Evolutionary conservation across 257 asterid species (phyloP), one percentile per base, ranked within the genome.

Genomic region (Ilex aquifolium): DNA sequence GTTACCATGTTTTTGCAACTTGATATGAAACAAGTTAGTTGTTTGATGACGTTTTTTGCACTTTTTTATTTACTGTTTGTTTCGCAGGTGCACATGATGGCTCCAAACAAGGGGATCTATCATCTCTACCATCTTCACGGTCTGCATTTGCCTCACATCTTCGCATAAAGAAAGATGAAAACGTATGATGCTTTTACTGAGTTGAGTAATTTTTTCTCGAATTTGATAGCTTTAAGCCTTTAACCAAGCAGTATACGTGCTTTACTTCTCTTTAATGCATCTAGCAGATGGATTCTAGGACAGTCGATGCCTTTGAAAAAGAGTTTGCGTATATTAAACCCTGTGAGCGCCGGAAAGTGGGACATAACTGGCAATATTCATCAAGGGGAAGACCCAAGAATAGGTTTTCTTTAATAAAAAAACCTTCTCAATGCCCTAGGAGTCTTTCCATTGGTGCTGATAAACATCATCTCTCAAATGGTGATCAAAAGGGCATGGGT

Each of bases 391-490:
- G 31, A 53, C 27, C 14, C 27, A 53, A 53, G 15, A 21, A 21
- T 53, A 27, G 30, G 27, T 53, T 21, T 2, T 53, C 57, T 8
- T 53, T 6, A 10, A 53, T 4, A 17, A 4, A 17, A 53, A 53
- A 10, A 53, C 57, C 57, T 53, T 53, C 76, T 66, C 76, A 59
- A 57, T 78, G 88, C 72, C 82, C 82, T 5, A 60, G 49, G 63
- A 69, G 16, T 68, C 78, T 79, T 72, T 69, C 83, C 8, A 61
- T 59, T 61, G 73, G 72, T 56, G 69, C 58, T 55, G 80, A 63
- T 69, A 70, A 74, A 31, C 66, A 64, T 48, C 55, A 52, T 61
- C 72, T 60, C 50, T 66, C 73, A 49, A 75, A 75, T 46, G 67
- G 52, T 72, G 72, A 76, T 71, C 70, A 69, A 68, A 73, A 51